Conservation (phyloP, 495 filamentous ascomycete genomes). For the Xylaria bambusicola region DNA sequence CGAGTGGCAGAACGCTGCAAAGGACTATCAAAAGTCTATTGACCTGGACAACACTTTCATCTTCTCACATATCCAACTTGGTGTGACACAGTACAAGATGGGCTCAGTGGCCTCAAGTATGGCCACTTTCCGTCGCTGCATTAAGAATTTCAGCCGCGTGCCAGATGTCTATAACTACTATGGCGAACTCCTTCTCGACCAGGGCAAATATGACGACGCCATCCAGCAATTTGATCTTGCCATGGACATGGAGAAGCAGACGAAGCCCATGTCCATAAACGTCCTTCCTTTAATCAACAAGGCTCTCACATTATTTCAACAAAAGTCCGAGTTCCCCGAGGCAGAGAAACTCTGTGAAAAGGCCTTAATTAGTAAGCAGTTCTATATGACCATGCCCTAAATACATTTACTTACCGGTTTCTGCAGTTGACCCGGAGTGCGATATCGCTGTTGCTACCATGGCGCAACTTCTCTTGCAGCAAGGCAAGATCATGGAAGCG, state of each 20-base stretch:
- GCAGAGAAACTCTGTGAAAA: conserved; percentile 96
- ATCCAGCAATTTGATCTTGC: conserved; percentile 98
- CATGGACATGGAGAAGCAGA: conserved; percentile 95
- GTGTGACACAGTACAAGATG: conserved; percentile 99
- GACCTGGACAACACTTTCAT: conserved; percentile 94
- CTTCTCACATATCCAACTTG: conserved; percentile 98
- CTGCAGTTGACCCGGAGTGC: conserved; percentile 93
- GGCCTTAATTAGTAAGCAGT: conserved; percentile 88
- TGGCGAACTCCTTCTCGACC: conserved; percentile 95
- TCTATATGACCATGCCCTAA: not conserved
- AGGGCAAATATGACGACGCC: conserved; percentile 90
- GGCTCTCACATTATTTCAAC: conserved; percentile 93
- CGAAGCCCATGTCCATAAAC: conserved; percentile 92
- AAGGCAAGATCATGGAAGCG: conserved; percentile 93
- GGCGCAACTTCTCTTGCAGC: conserved; percentile 97
- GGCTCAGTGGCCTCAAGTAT: conserved; percentile 96
- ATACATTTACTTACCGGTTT: conserved; percentile 21
- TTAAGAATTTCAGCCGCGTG: conserved; percentile 96
- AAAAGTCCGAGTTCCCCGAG: conserved; percentile 93
- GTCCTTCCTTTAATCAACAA: conserved; percentile 98
- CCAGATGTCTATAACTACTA: conserved; percentile 99
- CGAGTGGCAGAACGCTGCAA: conserved; percentile 89
- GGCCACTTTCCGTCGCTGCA: conserved; percentile 94
- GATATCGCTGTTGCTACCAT: conserved; percentile 99
- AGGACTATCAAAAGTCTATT: conserved; percentile 99